phyloP scores from a whole-genome alignment of 169 alveolate species.

The Plasmodium cynomolgi region DNA sequence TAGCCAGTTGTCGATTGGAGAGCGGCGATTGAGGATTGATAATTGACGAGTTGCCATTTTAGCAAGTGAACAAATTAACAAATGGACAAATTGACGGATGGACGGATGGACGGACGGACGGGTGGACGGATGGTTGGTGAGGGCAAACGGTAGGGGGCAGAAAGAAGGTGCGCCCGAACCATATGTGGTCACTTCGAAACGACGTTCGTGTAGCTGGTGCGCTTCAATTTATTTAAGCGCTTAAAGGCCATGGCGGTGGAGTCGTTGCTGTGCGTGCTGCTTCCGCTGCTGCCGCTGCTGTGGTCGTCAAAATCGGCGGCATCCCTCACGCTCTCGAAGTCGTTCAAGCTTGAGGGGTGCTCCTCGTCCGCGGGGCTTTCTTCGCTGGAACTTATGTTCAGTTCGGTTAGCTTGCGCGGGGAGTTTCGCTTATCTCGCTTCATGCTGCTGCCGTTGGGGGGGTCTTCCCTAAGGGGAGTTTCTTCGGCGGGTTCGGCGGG shows the following conservation, averaged over 20 bases:
- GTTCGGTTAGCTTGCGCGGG: background rate
- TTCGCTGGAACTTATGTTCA: conserved; percentile 61
- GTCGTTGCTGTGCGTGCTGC: conserved; percentile 37
- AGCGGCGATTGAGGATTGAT: background rate
- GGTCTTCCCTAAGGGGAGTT: background rate
- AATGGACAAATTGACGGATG: too few relatives aligned
- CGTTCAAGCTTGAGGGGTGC: conserved; percentile 25
- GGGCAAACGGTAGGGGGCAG: too few relatives aligned
- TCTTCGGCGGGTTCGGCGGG: background rate
- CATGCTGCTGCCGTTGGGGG: background rate
- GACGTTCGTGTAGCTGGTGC: conserved; percentile 62
- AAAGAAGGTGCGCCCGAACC: background rate
- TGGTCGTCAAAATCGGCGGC: background rate
- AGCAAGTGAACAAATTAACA: background rate
- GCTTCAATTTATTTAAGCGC: conserved; percentile 29
- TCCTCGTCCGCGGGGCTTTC: background rate
- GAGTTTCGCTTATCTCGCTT: background rate
- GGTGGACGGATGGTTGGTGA: background rate
- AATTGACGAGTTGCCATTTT: background rate
- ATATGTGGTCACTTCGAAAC: conserved; percentile 26
- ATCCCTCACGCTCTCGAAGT: conserved; percentile 38
- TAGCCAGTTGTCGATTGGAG: background rate
- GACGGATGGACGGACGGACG: too few relatives aligned
- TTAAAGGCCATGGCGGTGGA: conserved; percentile 63
- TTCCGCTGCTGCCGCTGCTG: conserved; percentile 2